Evolutionary conservation across 2,329 filamentous ascomycete species (phyloP), one percentile per base, ranked within the genome.

Genomic region (Acrodontium crateriforme): DNA sequence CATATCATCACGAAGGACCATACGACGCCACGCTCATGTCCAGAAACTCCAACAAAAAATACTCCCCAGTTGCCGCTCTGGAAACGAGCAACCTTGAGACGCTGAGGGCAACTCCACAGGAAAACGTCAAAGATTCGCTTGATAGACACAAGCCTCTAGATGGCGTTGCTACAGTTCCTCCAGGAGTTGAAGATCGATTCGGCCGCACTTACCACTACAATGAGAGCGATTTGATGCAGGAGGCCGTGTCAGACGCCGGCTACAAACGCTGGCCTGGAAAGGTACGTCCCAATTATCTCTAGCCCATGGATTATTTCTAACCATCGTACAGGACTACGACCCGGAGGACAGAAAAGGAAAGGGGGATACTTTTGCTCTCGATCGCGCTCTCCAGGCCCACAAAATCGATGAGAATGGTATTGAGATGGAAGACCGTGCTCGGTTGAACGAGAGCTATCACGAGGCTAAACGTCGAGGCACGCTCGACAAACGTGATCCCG

Each of bases 1-100:
- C 66, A 2, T 93, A 92, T 54, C 87, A 94, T 53, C 87, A 95
- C 45, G 81, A 78, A 38, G 85, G 87, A 0, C 87, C 87, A 0
- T 95, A 80, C 43, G 87, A 95, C 50, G 82, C 85, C 7, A 78
- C 81, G 2, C 64, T 82, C 28, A 62, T 77, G 2, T 71, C 78
- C 9, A 69, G 81, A 25, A 94, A 94, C 56, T 42, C 35, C 14
- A 63, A 72, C 43, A 64, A 60, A 42, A 59, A 63, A 30, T 56
- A 52, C 32, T 75, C 80, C 3, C 85, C 87, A 0, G 58, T 94
- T 6, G 82, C 78, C 16, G 87, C 85, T 2, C 69, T 92, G 4
- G 62, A 63, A 31, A 64, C 70, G 3, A 74, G 73, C 22, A 93
- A 89, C 54, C 62, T 65, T 29, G 79, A 83, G 50, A 80, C 84